These are phyloP conservation scores for Nakazawaea populi DNA, from an alignment of 805 yeast genomes.

Conservation along the genomic window DNA sequence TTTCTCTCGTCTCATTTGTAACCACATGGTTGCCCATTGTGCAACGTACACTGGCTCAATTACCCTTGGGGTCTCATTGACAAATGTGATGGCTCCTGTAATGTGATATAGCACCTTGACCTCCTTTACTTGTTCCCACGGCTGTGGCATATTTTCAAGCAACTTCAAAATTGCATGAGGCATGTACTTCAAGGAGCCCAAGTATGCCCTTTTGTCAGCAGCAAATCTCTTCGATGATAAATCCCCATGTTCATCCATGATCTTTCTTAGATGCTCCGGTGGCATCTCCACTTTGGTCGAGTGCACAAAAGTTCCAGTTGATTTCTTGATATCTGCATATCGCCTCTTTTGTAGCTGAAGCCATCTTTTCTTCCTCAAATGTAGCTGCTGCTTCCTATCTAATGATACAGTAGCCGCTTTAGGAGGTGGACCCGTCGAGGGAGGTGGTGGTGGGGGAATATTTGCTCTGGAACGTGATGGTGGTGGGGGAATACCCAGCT, in stretches of 20 bases:
- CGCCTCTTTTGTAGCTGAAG: slow-evolving; percentile 53
- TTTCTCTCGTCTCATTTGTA: slow-evolving; percentile 89
- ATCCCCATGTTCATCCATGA: slow-evolving; percentile 79
- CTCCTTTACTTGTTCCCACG: slow-evolving; percentile 88
- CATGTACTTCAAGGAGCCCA: slow-evolving; percentile 89
- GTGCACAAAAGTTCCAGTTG: slow-evolving; percentile 42
- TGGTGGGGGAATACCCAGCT: slow-evolving; percentile 21
- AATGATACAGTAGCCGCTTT: background rate
- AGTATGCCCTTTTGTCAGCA: slow-evolving; percentile 77
- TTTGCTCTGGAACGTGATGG: slow-evolving; percentile 20
- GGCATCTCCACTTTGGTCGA: slow-evolving; percentile 80
- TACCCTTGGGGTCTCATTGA: slow-evolving; percentile 86
- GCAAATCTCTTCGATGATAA: slow-evolving; percentile 74
- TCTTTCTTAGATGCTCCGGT: slow-evolving; percentile 85
- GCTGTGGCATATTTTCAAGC: slow-evolving; percentile 95
- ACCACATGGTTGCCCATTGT: slow-evolving; percentile 95
- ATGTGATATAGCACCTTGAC: slow-evolving; percentile 86
- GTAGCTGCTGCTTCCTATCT: slow-evolving; percentile 22
- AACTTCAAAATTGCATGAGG: slow-evolving; percentile 92
- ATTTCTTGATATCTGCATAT: slow-evolving; percentile 31
- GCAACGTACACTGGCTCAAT: slow-evolving; percentile 88
- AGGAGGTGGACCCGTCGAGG: slow-evolving; percentile 6
- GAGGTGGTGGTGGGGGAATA: slow-evolving; percentile 17
- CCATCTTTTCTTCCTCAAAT: slow-evolving; percentile 52
- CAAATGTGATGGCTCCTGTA: slow-evolving; percentile 93